A percentile compares a stretch with the other conserved stretches of the same genome.
Evolutionary conservation across 805 yeast species (phyloP).

Genomic region (Trichomonascus vanleenenianus): DNA sequence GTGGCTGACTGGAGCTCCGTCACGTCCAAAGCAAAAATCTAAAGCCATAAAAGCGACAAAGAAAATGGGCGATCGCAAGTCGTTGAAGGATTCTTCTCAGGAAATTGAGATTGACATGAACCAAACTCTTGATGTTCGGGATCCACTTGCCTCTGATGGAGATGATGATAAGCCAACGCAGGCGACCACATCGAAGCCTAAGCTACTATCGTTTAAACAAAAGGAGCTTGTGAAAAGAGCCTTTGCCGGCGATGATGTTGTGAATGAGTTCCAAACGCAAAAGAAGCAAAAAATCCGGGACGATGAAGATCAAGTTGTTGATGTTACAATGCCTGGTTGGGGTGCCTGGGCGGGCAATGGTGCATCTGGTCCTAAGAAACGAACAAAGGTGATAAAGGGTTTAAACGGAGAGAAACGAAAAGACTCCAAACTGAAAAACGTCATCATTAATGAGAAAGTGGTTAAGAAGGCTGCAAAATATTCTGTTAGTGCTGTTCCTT

Average conservation of each 20-base stretch:
- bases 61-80: conserved; percentile 32
- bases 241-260: conserved; percentile 96
- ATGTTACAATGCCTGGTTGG: conserved; percentile 92
- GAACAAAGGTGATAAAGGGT: conserved; percentile 70
- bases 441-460: conserved; percentile 80
- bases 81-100: conserved; percentile 22
- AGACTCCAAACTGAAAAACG: conserved; percentile 70
- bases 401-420: conserved; percentile 62
- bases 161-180: conserved; percentile 38
- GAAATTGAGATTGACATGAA: conserved; percentile 23
- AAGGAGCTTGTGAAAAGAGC: conserved; percentile 81
- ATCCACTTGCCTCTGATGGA: conserved; percentile 35
- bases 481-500: conserved; percentile 85
- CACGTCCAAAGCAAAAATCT: conserved; percentile 42
- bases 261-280: conserved; percentile 69
- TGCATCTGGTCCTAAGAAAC: conserved; percentile 39
- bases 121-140: conserved; percentile 48
- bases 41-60: conserved; percentile 33
- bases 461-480: conserved; percentile 81
- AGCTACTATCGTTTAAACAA: conserved; percentile 53
- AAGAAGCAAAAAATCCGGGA: conserved; percentile 58
- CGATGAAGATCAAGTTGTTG: conserved; percentile 84
- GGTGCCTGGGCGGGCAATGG: conserved; percentile 91
- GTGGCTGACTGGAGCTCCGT: conserved; percentile 31
- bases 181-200: conserved; percentile 26